Evolutionary conservation across 306 rosid genomes (phyloP).

Genomic region (Hippophae gyantsensis): DNA sequence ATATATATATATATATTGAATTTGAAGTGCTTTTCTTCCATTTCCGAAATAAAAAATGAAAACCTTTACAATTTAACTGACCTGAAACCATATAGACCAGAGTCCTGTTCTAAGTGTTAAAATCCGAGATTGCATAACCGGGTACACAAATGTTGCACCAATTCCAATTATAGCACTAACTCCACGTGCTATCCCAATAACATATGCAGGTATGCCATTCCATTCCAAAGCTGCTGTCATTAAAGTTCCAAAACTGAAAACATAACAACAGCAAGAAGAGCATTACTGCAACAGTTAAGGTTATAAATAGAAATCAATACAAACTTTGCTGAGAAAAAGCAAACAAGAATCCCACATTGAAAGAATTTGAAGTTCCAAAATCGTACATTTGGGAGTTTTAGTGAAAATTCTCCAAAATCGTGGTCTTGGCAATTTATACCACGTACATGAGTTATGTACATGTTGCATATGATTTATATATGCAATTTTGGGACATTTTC

Average conservation of each 20-base stretch:
- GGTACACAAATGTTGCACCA: slow-evolving; percentile 55
- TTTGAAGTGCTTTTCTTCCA: neutral
- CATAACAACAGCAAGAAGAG: neutral
- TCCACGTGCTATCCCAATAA: slow-evolving; percentile 72
- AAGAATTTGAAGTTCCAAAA: too few species aligned
- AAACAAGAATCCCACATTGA: too few species aligned
- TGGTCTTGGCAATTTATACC: too few species aligned
- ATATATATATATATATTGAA: too few species aligned
- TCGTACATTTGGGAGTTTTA: too few species aligned
- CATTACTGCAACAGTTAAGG: neutral
- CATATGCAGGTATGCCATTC: slow-evolving; percentile 73
- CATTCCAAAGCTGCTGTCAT: slow-evolving; percentile 89
- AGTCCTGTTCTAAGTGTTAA: slow-evolving; percentile 64
- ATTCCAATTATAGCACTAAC: slow-evolving; percentile 64
- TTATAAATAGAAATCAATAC: neutral
- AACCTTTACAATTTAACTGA: slow-evolving; percentile 8
- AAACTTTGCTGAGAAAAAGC: too few species aligned
- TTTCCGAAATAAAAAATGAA: neutral
- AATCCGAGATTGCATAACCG: slow-evolving; percentile 47
- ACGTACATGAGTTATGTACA: too few species aligned
- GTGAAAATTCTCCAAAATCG: too few species aligned
- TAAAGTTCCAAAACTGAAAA: slow-evolving; percentile 71
- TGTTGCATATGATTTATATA: too few species aligned
- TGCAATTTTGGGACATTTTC: too few species aligned
- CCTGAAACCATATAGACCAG: slow-evolving; percentile 92